Base-by-base conservation (phyloP, 305 asterid species). In the Rubia peregrina region DNA sequence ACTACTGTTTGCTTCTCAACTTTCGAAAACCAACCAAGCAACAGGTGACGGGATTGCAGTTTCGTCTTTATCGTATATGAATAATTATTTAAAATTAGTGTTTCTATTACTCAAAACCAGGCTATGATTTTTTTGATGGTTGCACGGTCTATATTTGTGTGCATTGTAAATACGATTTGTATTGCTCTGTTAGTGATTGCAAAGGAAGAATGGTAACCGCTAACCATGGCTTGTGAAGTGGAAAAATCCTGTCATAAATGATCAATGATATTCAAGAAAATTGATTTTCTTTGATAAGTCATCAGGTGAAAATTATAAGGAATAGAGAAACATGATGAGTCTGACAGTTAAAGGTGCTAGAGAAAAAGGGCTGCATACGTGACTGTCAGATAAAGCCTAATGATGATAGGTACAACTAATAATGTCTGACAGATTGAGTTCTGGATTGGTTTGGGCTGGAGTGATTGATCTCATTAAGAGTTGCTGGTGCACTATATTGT, bases 11-110 rank as follows among this genome's bases (percentile, higher is more conserved):
- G 78, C 85, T 88, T 73, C 92, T 95, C 65, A 90, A 76, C 89
- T 95, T 76, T 77, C 79, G 95, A 75, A 95, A 95, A 81, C 99
- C 99, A 67, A 88, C 95, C 80, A 95, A 95, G 88, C 99, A 95
- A 79, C 99, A 95, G 99, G 99, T 95, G 11, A 65, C 38, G 55
- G 66, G 68, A 70, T 73, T 49, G 17, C 60, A 56, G 40, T 38
- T 55, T 9, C 3, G 17, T 55, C 16, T 55, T 12, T 70, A 36
- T 17, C 38, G 21, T 51, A 67, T 55, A 17, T 66, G 61, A 53
- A 62, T 43, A 53, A 30, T 44, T 24, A 8, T 73, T 36, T 38
- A 56, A 0, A 13, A 33, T 30, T 56, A 30, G 36, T 30, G 48
- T 12, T 17, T 57, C 7, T 22, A 19, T 24, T 21, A 16, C 33